These are phyloP conservation scores for Cajanus cajan DNA, from an alignment of 306 rosid genomes.

Conservation along the genomic window DNA sequence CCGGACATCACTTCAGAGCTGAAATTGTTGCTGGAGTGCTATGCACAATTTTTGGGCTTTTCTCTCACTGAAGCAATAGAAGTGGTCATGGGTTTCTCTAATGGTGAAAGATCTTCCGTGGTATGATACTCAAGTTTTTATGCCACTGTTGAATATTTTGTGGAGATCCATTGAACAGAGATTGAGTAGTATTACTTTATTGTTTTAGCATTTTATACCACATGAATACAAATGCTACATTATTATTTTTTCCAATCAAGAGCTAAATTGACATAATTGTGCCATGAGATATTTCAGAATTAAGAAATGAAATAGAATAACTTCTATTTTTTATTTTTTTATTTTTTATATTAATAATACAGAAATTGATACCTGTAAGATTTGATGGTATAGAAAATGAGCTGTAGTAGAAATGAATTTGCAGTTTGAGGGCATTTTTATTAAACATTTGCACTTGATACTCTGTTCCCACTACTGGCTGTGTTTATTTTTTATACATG, in stretches of 20 bases:
- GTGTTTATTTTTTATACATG: neutral
- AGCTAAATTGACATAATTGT: neutral
- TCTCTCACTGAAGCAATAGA: slow-evolving; percentile 69
- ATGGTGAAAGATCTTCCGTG: slow-evolving; percentile 51
- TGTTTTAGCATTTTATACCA: neutral
- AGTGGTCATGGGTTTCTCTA: slow-evolving; percentile 49
- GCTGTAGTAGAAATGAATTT: neutral
- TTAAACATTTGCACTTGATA: neutral
- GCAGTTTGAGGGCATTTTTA: neutral
- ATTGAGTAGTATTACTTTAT: neutral
- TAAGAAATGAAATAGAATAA: neutral
- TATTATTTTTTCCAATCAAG: neutral
- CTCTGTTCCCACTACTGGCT: slow-evolving; percentile 2
- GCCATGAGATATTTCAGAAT: neutral
- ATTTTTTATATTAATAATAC: neutral
- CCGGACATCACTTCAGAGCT: slow-evolving; percentile 62
- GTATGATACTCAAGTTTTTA: slow-evolving; percentile 47
- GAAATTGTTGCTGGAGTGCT: slow-evolving; percentile 73
- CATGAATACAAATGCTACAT: neutral
- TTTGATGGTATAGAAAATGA: slow-evolving; percentile 4
- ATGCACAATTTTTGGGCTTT: slow-evolving; percentile 67
- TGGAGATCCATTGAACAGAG: neutral
- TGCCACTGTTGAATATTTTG: slow-evolving; percentile 7
- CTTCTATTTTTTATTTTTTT: too few relatives aligned
- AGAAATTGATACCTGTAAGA: neutral